A percentile compares a stretch with the other conserved stretches of the same genome.
These are phyloP conservation scores for Rhizopus delemar DNA, from an alignment of 371 early-diverging fungal species.

Conservation along the genomic window DNA sequence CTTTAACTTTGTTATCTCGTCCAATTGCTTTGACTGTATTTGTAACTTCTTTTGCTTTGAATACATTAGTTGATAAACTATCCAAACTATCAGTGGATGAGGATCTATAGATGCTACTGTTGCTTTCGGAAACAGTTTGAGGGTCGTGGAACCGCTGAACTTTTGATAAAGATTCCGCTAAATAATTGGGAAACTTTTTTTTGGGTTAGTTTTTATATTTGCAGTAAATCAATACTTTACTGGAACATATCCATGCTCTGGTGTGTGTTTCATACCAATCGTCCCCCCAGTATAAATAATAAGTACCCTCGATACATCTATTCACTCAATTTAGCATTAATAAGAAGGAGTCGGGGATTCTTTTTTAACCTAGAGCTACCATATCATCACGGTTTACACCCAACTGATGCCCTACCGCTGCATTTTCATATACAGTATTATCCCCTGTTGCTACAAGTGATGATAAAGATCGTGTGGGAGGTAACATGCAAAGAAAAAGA, in stretches of 20 bases:
- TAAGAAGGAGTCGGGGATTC: background rate
- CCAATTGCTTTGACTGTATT: slow-evolving; percentile 38
- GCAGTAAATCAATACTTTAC: slow-evolving; percentile 27
- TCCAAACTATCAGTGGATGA: slow-evolving; percentile 34
- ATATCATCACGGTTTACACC: slow-evolving; percentile 52
- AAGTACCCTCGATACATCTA: slow-evolving; percentile 81
- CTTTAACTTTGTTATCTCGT: slow-evolving; percentile 12
- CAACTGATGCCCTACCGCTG: slow-evolving; percentile 50
- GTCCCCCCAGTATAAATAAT: slow-evolving; percentile 95
- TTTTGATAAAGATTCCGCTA: slow-evolving; percentile 73
- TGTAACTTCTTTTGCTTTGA: slow-evolving; percentile 20
- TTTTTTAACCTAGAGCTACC: slow-evolving; percentile 46
- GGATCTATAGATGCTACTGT: slow-evolving; percentile 20
- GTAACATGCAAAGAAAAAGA: background rate
- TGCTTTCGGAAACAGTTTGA: slow-evolving; percentile 7
- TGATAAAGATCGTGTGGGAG: slow-evolving; percentile 4
- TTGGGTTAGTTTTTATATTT: no score
- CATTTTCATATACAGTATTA: slow-evolving; percentile 37
- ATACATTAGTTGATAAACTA: slow-evolving; percentile 22
- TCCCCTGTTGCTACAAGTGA: background rate
- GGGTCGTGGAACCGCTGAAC: slow-evolving; percentile 90
- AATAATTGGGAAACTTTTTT: slow-evolving; percentile 62
- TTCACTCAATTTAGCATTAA: slow-evolving; percentile 1
- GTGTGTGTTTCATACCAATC: slow-evolving; percentile 90
- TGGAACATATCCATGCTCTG: slow-evolving; percentile 78